A percentile compares a stretch with the other conserved stretches of the same genome.
Conservation (phyloP, 768 basidiomycete genomes). For the Tricholomella constricta region DNA sequence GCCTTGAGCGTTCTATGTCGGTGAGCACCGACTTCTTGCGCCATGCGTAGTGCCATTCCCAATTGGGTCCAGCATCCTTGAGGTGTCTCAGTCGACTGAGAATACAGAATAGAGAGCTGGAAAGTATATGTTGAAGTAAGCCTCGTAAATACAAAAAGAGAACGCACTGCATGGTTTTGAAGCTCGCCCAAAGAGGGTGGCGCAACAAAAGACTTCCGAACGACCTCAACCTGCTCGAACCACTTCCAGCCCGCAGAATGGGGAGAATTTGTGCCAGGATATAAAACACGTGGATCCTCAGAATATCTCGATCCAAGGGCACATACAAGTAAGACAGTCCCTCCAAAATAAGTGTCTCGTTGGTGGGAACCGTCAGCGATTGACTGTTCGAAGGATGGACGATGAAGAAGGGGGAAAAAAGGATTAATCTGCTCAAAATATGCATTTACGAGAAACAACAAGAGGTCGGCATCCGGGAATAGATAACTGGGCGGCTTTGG, state of each 20-base stretch:
- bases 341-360: slow-evolving; percentile 50
- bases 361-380: slow-evolving; percentile 52
- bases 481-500: slow-evolving; percentile 30
- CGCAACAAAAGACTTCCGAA: slow-evolving; percentile 58
- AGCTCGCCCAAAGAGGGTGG: slow-evolving; percentile 70
- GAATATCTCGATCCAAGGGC: slow-evolving; percentile 64
- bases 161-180: slow-evolving; percentile 64
- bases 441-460: slow-evolving; percentile 54
- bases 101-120: slow-evolving; percentile 51
- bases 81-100: slow-evolving; percentile 48
- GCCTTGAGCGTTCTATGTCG: slow-evolving; percentile 32
- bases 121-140: not conserved
- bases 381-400: slow-evolving; percentile 62
- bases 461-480: slow-evolving; percentile 59
- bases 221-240: slow-evolving; percentile 64
- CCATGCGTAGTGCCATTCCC: slow-evolving; percentile 68
- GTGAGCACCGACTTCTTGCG: slow-evolving; percentile 79
- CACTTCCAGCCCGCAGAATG: slow-evolving; percentile 63
- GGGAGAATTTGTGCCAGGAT: slow-evolving; percentile 43
- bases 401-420: slow-evolving; percentile 69
- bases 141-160: slow-evolving; percentile 17
- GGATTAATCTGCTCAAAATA: slow-evolving; percentile 64
- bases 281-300: slow-evolving; percentile 62
- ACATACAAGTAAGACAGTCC: slow-evolving; percentile 60
- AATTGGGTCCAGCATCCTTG: slow-evolving; percentile 65